A percentile compares a stretch with the other conserved stretches of the same genome.
These are phyloP conservation scores for Backusella parvicylindrica DNA, from an alignment of 192 early-diverging fungal species.

Conservation along the genomic window DNA sequence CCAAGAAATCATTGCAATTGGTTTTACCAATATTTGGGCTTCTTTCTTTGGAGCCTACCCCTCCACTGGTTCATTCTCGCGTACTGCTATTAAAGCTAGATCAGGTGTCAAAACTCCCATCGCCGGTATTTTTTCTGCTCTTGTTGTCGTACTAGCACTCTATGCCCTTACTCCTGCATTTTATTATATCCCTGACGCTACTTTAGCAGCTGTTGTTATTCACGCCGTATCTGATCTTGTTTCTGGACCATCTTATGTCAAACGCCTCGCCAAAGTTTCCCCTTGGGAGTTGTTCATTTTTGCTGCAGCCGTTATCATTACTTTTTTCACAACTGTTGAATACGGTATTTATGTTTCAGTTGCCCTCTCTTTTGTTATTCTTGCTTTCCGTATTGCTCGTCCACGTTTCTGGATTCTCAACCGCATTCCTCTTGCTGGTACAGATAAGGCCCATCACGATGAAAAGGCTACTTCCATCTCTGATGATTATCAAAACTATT, in stretches of 20 bases:
- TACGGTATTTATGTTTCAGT: constrained; percentile 77
- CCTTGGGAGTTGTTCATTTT: constrained; percentile 54
- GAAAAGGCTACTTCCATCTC: background rate
- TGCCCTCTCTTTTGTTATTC: constrained; percentile 62
- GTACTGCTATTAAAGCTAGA: constrained; percentile 87
- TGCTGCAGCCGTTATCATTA: constrained; percentile 50
- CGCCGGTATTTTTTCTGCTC: constrained; percentile 76
- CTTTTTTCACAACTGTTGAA: constrained; percentile 59
- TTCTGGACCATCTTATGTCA: constrained; percentile 53
- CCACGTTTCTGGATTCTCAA: constrained; percentile 54
- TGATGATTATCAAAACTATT: constrained; percentile 15
- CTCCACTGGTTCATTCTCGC: constrained; percentile 93
- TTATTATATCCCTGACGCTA: constrained; percentile 82
- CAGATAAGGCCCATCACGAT: background rate
- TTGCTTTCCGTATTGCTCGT: constrained; percentile 78
- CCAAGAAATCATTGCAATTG: too few relatives aligned
- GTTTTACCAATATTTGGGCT: too few relatives aligned
- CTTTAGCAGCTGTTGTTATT: constrained; percentile 86
- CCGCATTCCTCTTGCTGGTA: constrained; percentile 25
- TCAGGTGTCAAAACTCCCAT: constrained; percentile 85
- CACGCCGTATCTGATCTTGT: constrained; percentile 81
- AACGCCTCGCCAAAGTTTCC: constrained; percentile 49
- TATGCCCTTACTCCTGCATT: constrained; percentile 81
- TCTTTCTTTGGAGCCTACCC: constrained; percentile 89
- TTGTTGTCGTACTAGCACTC: constrained; percentile 78